Evolutionary conservation across 2,329 filamentous ascomycete species (phyloP).

Genomic region (Colletotrichum camelliae): DNA sequence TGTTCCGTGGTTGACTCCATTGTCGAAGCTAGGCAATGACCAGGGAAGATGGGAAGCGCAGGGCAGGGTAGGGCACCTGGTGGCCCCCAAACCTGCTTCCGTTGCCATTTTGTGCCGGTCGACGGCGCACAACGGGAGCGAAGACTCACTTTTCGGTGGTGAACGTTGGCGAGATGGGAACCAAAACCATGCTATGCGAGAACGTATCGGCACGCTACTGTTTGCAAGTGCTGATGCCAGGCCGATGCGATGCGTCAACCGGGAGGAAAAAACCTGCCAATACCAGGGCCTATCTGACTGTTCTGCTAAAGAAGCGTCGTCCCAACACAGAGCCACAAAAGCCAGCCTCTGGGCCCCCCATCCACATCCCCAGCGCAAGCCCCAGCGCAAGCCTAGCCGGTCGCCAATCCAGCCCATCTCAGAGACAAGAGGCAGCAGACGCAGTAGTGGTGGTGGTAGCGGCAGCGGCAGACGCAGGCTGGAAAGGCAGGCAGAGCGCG

Average conservation of each 20-base stretch:
- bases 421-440: slow-evolving; percentile 19
- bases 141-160: not conserved
- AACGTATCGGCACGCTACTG: slow-evolving; percentile 11
- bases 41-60: not conserved
- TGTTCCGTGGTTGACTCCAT: slow-evolving; percentile 12
- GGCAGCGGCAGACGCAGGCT: slow-evolving; percentile 8
- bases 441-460: not conserved
- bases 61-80: not conserved
- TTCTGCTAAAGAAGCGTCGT: slow-evolving; percentile 21
- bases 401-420: slow-evolving; percentile 7
- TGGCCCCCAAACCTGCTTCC: slow-evolving; percentile 5
- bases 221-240: slow-evolving; percentile 20
- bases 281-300: not conserved
- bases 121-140: not conserved
- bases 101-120: not conserved
- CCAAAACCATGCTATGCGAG: not conserved
- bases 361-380: not conserved
- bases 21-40: not conserved
- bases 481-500: not conserved
- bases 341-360: slow-evolving; percentile 13
- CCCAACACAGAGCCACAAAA: slow-evolving; percentile 20
- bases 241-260: slow-evolving; percentile 6
- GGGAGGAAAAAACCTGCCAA: not conserved
- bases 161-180: not conserved
- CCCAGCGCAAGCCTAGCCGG: not conserved